Evolutionary conservation across 495 filamentous ascomycete genomes (phyloP).

Genomic region (Staphylotrichum tortipilum): DNA sequence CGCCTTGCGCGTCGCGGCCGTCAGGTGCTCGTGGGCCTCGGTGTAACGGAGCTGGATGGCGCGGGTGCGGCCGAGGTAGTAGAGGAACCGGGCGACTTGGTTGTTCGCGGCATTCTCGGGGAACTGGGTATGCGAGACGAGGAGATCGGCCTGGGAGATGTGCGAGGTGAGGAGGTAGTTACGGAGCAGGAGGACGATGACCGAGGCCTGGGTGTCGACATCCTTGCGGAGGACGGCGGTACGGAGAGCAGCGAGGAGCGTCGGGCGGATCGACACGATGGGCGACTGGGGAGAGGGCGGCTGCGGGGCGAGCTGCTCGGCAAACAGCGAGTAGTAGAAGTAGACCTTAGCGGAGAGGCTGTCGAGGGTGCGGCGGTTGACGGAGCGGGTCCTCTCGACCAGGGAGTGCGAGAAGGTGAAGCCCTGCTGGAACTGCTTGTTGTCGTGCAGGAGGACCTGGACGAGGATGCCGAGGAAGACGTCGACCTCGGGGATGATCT

Average conservation of each 20-base stretch:
- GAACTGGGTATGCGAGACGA: conserved; percentile 91
- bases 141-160: conserved; percentile 90
- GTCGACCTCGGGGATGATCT: conserved; percentile 81
- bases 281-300: conserved; percentile 80
- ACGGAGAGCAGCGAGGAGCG: conserved; percentile 77
- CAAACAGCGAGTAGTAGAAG: conserved; percentile 94
- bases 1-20: conserved; percentile 86
- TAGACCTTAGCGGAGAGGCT: conserved; percentile 90
- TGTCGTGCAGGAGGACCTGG: conserved; percentile 84
- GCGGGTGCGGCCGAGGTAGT: conserved; percentile 91
- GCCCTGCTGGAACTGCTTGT: conserved; percentile 66
- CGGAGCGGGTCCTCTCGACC: conserved; percentile 71
- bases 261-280: conserved; percentile 75
- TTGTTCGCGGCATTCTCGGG: conserved; percentile 90
- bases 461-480: conserved; percentile 82
- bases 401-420: conserved; percentile 74
- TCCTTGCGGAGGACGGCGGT: conserved; percentile 94
- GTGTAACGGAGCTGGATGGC: conserved; percentile 94
- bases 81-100: conserved; percentile 92
- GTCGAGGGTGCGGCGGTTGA: conserved; percentile 91
- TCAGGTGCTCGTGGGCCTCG: conserved; percentile 89
- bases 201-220: conserved; percentile 87
- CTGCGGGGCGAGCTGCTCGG: conserved; percentile 75
- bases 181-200: conserved; percentile 87
- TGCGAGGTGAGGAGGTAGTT: conserved; percentile 95